These are phyloP conservation scores for Russula compacta DNA, from an alignment of 768 basidiomycete species.

Conservation along the genomic window DNA sequence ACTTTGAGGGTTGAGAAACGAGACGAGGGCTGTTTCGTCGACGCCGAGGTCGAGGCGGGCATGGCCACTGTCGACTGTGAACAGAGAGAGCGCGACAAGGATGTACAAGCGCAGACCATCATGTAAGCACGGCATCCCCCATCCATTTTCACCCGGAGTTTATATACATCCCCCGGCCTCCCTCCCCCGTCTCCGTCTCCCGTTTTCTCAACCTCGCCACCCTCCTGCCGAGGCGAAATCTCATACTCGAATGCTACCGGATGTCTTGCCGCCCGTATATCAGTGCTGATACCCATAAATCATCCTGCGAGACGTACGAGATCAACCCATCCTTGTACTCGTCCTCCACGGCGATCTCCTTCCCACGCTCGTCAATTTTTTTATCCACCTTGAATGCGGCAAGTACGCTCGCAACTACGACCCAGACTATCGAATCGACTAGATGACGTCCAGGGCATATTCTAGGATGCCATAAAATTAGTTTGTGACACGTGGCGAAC, in stretches of 20 bases:
- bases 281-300: neutral
- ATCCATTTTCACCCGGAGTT: conserved; percentile 4
- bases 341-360: neutral
- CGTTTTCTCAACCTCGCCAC: no score
- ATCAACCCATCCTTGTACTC: neutral
- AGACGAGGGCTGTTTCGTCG: conserved; percentile 5
- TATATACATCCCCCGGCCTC: neutral
- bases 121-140: neutral
- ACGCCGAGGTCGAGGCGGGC: conserved; percentile 8
- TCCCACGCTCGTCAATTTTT: conserved; percentile 1
- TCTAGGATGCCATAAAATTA: neutral
- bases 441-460: conserved; percentile 20
- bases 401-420: conserved; percentile 11
- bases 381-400: neutral
- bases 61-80: neutral
- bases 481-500: neutral
- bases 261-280: neutral
- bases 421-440: conserved; percentile 17
- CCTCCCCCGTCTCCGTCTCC: no score
- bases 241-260: neutral
- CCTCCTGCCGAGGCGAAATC: neutral
- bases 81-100: neutral
- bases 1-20: conserved; percentile 20
- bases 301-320: neutral
- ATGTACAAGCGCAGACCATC: neutral